Base-by-base conservation (phyloP, 768 basidiomycete genomes). In the Phylloporus arenicola region DNA sequence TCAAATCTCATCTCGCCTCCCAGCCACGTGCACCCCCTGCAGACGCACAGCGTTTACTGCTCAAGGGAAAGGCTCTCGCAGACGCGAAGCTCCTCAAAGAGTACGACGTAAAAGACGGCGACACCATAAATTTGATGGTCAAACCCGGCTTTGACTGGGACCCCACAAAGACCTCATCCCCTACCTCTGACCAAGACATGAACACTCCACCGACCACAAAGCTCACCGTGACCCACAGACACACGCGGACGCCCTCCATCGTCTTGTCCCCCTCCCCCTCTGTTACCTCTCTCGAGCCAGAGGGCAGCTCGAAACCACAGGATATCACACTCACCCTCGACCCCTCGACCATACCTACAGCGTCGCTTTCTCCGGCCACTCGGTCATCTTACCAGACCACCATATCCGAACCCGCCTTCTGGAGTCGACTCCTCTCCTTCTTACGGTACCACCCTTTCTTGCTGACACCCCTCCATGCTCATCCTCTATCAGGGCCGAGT, bases 51-150 rank as follows among this genome's bases (percentile, higher is more conserved):
- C 76, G 96, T 3, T 79, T 97, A 14, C 74, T 99, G 11, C 75
- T 96, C 47, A 97, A 94, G 70, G 96, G 96, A 50, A 99, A 99
- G 68, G 92, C 87, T 0, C 79, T 98, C 55, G 83, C 82, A 14
- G 95, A 97, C 72, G 72, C 72, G 22, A 95, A 94, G 64, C 80
- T 99, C 10, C 72, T 98, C 35, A 86, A 87, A 63, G 96, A 98
- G 66, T 99, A 97, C 73, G 80, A 72, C 62, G 76, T 94, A 61
- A 80, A 83, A 60, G 80, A 85, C 63, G 88, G 86, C 11, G 84
- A 89, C 57, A 86, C 82, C 11, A 73, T 98, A 59, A 95, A 86
- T 67, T 74, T 99, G 40, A 85, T 93, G 75, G 70, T 93, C 65
- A 95, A 94, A 63, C 78, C 91, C 3, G 82, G 85, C 22, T 75